Evolutionary conservation across 208 protist genomes (phyloP).

Genomic region (Tritrichomonas musculus): DNA sequence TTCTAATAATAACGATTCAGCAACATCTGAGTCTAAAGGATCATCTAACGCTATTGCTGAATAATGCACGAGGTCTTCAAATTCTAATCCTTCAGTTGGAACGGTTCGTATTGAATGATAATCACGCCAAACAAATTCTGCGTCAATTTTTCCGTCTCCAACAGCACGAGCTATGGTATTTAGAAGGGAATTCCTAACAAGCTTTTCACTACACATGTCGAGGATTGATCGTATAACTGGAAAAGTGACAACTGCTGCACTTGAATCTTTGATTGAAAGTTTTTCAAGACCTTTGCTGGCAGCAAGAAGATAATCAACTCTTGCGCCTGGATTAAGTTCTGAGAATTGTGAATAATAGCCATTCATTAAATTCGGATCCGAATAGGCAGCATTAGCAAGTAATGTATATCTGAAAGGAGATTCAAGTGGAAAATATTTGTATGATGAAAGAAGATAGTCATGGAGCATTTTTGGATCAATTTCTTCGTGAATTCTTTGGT

Average conservation of each 20-base stretch:
- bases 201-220: neutral
- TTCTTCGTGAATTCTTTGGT: neutral
- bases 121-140: neutral
- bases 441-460: neutral
- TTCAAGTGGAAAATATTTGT: neutral
- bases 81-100: neutral
- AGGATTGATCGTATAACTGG: neutral
- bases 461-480: neutral
- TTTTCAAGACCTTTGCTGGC: neutral
- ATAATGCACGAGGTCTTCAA: neutral
- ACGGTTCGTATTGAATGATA: neutral
- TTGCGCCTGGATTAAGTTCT: neutral
- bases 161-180: neutral
- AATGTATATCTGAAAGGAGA: neutral
- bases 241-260: neutral
- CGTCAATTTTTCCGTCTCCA: neutral
- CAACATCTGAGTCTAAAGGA: neutral
- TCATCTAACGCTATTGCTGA: neutral
- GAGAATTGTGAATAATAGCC: neutral
- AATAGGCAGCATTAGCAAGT: neutral
- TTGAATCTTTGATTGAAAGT: neutral
- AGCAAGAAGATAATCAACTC: neutral
- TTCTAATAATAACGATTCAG: neutral
- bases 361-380: neutral
- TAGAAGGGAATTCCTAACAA: neutral